These are phyloP conservation scores for Luffa acutangula DNA, from an alignment of 306 rosid genomes.

Conservation along the genomic window DNA sequence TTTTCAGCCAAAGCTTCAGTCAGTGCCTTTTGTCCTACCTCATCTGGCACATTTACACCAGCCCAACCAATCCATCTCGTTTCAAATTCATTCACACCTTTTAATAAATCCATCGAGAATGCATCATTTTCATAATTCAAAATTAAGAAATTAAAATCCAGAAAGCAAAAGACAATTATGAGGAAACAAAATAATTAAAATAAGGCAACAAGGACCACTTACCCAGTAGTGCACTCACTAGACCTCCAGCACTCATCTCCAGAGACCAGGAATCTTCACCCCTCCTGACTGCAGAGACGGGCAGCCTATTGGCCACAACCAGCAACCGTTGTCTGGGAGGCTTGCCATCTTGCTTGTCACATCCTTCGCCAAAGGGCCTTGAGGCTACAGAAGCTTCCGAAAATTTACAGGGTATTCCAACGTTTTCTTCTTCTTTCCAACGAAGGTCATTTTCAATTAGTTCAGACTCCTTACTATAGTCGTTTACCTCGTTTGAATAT, in stretches of 20 bases:
- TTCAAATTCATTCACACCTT: slow-evolving; percentile 84
- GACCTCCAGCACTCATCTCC: slow-evolving; percentile 85
- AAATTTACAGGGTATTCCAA: slow-evolving; percentile 21
- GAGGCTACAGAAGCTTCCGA: slow-evolving; percentile 35
- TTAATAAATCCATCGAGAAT: slow-evolving; percentile 10
- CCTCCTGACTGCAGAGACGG: slow-evolving; percentile 76
- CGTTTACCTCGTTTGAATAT: slow-evolving; percentile 37
- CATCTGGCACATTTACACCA: slow-evolving; percentile 85
- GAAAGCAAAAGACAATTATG: not conserved
- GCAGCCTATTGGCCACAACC: slow-evolving; percentile 91
- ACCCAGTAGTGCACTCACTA: slow-evolving; percentile 84
- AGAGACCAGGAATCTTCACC: slow-evolving; percentile 82
- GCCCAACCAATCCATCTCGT: slow-evolving; percentile 98
- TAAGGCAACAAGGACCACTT: slow-evolving; percentile 16
- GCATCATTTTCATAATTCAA: slow-evolving; percentile 13
- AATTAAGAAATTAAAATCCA: slow-evolving; percentile 1
- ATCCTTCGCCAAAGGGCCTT: slow-evolving; percentile 26
- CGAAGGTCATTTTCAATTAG: slow-evolving; percentile 35
- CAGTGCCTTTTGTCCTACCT: slow-evolving; percentile 74
- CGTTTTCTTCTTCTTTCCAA: slow-evolving; percentile 42
- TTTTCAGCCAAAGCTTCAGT: slow-evolving; percentile 79
- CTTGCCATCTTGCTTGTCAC: slow-evolving; percentile 29
- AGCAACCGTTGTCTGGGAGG: slow-evolving; percentile 54
- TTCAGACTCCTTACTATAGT: slow-evolving; percentile 25
- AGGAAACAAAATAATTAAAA: not conserved